Conservation (phyloP, 176 grass and related monocot genomes). For the Oryza rufipogon region DNA sequence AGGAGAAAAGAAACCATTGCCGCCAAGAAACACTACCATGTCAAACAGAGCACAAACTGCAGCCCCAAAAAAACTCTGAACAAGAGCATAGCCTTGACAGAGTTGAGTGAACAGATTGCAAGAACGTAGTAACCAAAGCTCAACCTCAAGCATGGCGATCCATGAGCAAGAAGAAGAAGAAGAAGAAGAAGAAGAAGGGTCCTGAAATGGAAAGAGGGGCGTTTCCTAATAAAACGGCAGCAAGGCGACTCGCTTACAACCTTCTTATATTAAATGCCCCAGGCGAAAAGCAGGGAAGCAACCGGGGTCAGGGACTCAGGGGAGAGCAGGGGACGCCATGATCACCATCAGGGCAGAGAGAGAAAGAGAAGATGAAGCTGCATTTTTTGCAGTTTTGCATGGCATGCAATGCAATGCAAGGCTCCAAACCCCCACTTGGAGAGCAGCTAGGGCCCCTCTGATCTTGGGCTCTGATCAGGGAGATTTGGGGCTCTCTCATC, state of each 20-base stretch:
- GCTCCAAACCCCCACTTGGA: constrained; percentile 50
- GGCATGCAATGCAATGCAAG: constrained; percentile 31
- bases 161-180: background rate
- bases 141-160: background rate
- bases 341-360: constrained; percentile 27
- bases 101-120: background rate
- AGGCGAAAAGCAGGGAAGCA: constrained; percentile 46
- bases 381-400: background rate
- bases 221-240: constrained; percentile 87
- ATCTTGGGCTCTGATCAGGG: constrained; percentile 57
- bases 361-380: constrained; percentile 27
- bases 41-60: too few relatives aligned
- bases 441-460: constrained; percentile 47
- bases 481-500: constrained; percentile 48
- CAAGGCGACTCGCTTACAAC: constrained; percentile 32
- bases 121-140: too few relatives aligned
- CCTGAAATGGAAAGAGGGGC: constrained; percentile 65
- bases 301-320: constrained; percentile 30
- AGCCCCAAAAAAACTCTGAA: background rate
- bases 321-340: constrained; percentile 39
- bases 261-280: background rate
- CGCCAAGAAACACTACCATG: too few relatives aligned
- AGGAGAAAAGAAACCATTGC: too few relatives aligned
- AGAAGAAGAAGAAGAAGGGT: background rate
- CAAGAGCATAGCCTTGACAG: background rate